A percentile compares a stretch with the other conserved stretches of the same genome.
phyloP scores from a whole-genome alignment of 2,329 filamentous ascomycete genomes.

The Cercospora nicotianae region DNA sequence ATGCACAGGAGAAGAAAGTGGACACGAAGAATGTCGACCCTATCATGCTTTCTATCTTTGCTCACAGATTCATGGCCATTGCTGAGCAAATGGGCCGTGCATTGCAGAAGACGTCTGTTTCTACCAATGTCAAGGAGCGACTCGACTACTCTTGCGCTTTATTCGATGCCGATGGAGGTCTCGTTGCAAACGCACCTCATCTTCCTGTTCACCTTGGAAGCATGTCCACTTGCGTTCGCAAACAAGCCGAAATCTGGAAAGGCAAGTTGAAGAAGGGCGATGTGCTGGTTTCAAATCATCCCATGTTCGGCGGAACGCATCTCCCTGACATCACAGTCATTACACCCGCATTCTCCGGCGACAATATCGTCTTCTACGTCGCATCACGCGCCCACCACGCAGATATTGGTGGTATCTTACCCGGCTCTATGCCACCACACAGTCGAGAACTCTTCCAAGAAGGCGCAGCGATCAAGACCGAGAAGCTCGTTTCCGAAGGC shows the following conservation, averaged over 20 bases:
- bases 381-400: constrained; percentile 79
- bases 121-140: constrained; percentile 77
- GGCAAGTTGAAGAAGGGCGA: constrained; percentile 76
- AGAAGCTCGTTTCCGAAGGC: constrained; percentile 72
- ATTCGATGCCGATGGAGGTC: constrained; percentile 71
- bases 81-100: constrained; percentile 82
- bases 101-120: constrained; percentile 76
- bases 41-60: constrained; percentile 75
- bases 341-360: constrained; percentile 74
- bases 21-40: constrained; percentile 65
- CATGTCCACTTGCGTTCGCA: constrained; percentile 80
- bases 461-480: constrained; percentile 56
- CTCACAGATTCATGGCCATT: constrained; percentile 81
- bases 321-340: constrained; percentile 80
- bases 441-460: constrained; percentile 62
- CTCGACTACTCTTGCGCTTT: constrained; percentile 82
- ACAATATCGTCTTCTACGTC: constrained; percentile 78
- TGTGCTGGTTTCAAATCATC: constrained; percentile 81
- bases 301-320: constrained; percentile 81
- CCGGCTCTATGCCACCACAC: constrained; percentile 79
- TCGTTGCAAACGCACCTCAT: constrained; percentile 78
- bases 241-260: constrained; percentile 77
- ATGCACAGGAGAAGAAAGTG: constrained; percentile 48
- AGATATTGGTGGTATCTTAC: constrained; percentile 79
- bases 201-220: constrained; percentile 78